Evolutionary conservation across 2,329 filamentous ascomycete genomes (phyloP).

Genomic region (Ilyonectria mors-panacis): DNA sequence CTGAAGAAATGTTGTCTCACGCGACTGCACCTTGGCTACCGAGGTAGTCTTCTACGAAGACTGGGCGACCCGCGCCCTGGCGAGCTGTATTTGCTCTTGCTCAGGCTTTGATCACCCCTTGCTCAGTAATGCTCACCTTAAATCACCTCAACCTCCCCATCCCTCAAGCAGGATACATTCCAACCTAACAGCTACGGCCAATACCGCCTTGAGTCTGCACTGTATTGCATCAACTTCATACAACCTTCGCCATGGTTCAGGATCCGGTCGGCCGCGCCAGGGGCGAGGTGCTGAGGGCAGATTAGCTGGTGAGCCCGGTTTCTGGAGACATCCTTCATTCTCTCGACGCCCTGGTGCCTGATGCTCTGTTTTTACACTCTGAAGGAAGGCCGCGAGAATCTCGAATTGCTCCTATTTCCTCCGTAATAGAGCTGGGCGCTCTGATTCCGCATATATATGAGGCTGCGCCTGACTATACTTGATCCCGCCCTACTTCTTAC

Average conservation of each 20-base stretch:
- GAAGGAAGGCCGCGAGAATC: too few species aligned
- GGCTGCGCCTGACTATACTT: too few species aligned
- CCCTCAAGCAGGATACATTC: not conserved
- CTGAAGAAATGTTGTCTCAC: slow-evolving; percentile 2
- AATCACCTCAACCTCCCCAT: not conserved
- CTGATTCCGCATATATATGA: too few species aligned
- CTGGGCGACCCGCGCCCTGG: not conserved
- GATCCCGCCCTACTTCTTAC: too few species aligned
- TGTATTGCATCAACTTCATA: not conserved
- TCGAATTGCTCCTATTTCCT: too few species aligned
- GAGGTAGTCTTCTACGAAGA: not conserved
- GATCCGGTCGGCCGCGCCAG: not conserved
- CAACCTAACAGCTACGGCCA: not conserved
- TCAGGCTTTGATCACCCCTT: not conserved
- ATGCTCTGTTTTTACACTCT: too few species aligned
- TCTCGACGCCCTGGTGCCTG: too few species aligned
- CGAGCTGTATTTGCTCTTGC: not conserved
- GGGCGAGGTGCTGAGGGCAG: not conserved
- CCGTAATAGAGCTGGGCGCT: too few species aligned
- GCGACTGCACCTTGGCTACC: not conserved
- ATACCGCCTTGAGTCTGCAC: not conserved
- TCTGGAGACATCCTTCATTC: not conserved
- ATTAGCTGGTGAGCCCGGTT: not conserved
- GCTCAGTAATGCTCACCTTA: not conserved
- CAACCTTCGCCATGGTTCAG: not conserved